Conservation (phyloP, 768 basidiomycete species). For the Galerina sulciceps region DNA sequence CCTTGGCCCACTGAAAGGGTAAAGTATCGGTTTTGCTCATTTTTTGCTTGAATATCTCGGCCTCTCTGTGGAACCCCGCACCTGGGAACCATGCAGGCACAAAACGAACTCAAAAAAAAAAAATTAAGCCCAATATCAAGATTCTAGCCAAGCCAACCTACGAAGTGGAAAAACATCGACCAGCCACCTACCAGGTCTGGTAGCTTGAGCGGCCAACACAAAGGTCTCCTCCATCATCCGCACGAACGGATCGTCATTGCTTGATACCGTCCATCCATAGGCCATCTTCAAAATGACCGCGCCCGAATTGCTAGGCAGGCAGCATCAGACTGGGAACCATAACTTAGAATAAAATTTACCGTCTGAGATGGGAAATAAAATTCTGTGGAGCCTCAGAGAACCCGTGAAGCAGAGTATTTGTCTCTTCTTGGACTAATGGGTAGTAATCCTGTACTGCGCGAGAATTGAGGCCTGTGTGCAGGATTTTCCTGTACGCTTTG, state of each 20-base stretch:
- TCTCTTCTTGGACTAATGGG: conserved; percentile 40
- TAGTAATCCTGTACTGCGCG: conserved; percentile 38
- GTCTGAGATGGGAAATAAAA: conserved; percentile 40
- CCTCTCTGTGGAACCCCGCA: conserved; percentile 50
- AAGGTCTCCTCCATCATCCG: conserved; percentile 40
- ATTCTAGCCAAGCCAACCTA: too few relatives aligned
- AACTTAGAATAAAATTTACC: too few relatives aligned
- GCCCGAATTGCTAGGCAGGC: conserved; percentile 41
- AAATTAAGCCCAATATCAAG: too few relatives aligned
- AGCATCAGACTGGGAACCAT: too few relatives aligned
- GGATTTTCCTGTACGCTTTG: conserved; percentile 42
- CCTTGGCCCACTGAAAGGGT: conserved; percentile 49
- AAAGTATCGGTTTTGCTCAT: conserved; percentile 38
- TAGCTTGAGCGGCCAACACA: too few relatives aligned
- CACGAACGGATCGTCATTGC: conserved; percentile 40
- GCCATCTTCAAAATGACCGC: conserved; percentile 46
- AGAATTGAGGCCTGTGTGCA: conserved; percentile 40
- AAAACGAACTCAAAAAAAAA: conserved; percentile 44
- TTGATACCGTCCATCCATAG: conserved; percentile 44
- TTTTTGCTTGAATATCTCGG: conserved; percentile 41
- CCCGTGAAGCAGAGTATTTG: conserved; percentile 34
- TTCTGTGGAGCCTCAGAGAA: conserved; percentile 33
- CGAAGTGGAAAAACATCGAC: conserved; percentile 46
- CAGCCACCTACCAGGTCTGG: conserved; percentile 45
- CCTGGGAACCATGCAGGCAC: conserved; percentile 57